Percentiles rank a stretch among this genome's conserved stretches.
Conservation (phyloP, 768 basidiomycete species). For the Tulasnella sp. region DNA sequence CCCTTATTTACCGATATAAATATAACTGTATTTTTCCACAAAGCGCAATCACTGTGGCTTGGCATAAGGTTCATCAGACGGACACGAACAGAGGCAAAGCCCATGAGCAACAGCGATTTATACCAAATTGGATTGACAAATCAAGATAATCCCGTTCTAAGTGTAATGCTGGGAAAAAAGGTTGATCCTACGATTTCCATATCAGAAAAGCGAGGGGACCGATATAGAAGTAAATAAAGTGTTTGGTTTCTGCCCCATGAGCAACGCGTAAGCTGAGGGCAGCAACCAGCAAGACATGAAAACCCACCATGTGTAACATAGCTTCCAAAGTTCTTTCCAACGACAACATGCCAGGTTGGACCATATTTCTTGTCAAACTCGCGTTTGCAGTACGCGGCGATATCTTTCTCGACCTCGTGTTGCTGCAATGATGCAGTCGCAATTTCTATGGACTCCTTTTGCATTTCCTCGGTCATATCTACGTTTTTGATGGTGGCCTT, state of each 20-base stretch:
- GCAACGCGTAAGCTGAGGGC: slow-evolving; percentile 1
- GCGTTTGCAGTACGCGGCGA: slow-evolving; percentile 96
- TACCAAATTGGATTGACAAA: not conserved
- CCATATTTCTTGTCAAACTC: slow-evolving; percentile 90
- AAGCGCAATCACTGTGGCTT: too few relatives aligned
- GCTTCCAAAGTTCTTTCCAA: slow-evolving; percentile 97
- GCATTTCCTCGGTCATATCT: slow-evolving; percentile 95
- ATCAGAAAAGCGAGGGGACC: slow-evolving; percentile 85
- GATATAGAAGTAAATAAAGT: slow-evolving; percentile 98
- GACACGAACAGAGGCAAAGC: too few relatives aligned
- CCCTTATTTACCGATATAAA: too few relatives aligned
- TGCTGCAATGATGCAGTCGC: slow-evolving; percentile 75
- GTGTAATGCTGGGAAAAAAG: slow-evolving; percentile 21
- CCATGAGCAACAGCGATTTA: not conserved
- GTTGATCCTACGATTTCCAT: slow-evolving; percentile 63
- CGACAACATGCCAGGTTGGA: slow-evolving; percentile 96
- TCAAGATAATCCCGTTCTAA: not conserved
- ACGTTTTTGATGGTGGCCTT: slow-evolving; percentile 94
- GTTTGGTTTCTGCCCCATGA: slow-evolving; percentile 66
- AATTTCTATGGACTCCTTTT: slow-evolving; percentile 85
- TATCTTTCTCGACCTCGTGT: slow-evolving; percentile 93
- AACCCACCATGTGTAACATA: slow-evolving; percentile 89
- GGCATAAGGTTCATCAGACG: too few relatives aligned
- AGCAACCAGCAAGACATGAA: slow-evolving; percentile 14
- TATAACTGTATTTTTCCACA: too few relatives aligned